Conservation (phyloP, 768 basidiomycete species). For the Epithele typhae region DNA sequence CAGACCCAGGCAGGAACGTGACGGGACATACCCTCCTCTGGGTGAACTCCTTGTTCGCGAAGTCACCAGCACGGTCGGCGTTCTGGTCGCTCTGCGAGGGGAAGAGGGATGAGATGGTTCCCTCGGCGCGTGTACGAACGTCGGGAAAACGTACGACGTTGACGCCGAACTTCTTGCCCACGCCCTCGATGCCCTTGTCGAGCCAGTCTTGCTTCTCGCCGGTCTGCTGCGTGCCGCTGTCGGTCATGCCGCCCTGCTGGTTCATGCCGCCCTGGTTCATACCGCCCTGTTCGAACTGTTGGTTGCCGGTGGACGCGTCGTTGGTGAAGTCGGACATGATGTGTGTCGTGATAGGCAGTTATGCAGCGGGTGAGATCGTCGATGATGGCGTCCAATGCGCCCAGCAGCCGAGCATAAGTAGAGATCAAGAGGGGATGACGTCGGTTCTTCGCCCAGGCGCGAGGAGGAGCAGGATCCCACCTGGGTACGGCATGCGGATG, state of each 20-base stretch:
- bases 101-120: no score
- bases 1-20: no score
- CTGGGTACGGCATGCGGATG: no score
- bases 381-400: no score
- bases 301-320: neutral
- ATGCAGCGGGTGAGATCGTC: no score
- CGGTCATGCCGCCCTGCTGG: constrained; percentile 6
- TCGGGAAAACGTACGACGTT: constrained; percentile 19
- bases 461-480: no score
- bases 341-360: no score
- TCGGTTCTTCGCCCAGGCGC: no score
- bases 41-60: constrained; percentile 24
- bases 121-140: no score
- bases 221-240: constrained; percentile 3
- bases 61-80: constrained; percentile 25
- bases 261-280: constrained; percentile 4
- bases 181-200: constrained; percentile 23
- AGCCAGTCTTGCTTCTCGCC: constrained; percentile 26
- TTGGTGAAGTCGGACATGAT: no score
- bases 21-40: constrained; percentile 17
- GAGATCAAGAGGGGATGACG: no score
- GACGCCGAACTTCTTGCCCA: constrained; percentile 20
- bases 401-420: no score
- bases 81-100: constrained; percentile 24
- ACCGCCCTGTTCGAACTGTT: neutral